Evolutionary conservation across 2,329 filamentous ascomycete genomes (phyloP).

Genomic region (Fusarium citri): DNA sequence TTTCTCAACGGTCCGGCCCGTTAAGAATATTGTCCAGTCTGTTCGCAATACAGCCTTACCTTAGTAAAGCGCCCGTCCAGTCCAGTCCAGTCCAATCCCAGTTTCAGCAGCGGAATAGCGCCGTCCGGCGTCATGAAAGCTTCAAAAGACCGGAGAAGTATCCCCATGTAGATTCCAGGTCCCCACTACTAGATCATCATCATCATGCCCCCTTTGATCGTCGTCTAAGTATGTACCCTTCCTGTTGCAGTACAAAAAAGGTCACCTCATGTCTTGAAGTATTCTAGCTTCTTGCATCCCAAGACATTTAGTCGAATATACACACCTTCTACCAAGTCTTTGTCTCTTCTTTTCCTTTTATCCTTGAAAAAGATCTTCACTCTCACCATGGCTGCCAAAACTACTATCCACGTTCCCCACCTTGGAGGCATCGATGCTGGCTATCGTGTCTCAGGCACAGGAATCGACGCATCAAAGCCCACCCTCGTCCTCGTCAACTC

Average conservation of each 20-base stretch:
- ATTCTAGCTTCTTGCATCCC: background rate
- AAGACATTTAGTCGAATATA: background rate
- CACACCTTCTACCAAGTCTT: background rate
- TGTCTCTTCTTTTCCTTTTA: background rate
- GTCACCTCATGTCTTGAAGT: background rate
- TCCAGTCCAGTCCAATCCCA: background rate
- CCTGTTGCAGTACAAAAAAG: background rate
- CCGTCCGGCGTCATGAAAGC: conserved; percentile 14
- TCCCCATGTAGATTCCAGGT: conserved; percentile 16
- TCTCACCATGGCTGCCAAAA: conserved; percentile 52
- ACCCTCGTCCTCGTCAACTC: conserved; percentile 65
- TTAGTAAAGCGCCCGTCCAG: background rate
- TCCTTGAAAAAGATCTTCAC: background rate
- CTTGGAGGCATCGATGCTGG: conserved; percentile 61
- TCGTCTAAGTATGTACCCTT: no score
- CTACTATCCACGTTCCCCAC: conserved; percentile 60
- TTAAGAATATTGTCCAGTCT: background rate
- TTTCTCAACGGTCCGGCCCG: conserved; percentile 32
- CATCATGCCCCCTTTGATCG: conserved; percentile 28
- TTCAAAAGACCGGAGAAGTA: conserved; percentile 13
- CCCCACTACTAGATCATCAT: background rate
- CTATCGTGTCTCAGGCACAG: conserved; percentile 56
- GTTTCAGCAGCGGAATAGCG: conserved; percentile 18
- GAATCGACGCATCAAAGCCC: conserved; percentile 62
- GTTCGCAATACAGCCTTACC: background rate